Conservation (phyloP, 2,329 filamentous ascomycete species). For the Fusarium sulawesiense region DNA sequence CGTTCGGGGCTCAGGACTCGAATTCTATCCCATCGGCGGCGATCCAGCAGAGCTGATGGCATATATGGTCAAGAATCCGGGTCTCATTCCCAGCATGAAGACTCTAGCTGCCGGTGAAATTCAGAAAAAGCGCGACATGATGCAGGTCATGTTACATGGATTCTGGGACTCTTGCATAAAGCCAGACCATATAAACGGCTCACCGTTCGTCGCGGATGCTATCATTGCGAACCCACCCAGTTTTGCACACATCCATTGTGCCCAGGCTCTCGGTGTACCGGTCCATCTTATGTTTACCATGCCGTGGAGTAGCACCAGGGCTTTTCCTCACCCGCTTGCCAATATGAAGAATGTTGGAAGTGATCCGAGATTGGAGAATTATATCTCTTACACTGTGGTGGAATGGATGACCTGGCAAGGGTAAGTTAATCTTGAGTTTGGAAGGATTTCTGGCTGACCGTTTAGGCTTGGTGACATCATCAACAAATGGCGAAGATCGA, state of each 20-base stretch:
- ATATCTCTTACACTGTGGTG: slow-evolving; percentile 76
- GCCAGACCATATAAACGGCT: neutral
- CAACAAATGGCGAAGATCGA: slow-evolving; percentile 30
- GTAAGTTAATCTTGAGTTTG: too few species aligned
- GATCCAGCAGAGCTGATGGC: slow-evolving; percentile 53
- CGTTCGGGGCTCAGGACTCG: slow-evolving; percentile 59
- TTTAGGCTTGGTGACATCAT: slow-evolving; percentile 35
- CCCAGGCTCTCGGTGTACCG: slow-evolving; percentile 57
- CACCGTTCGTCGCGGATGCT: slow-evolving; percentile 60
- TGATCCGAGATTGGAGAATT: slow-evolving; percentile 64
- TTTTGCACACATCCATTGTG: slow-evolving; percentile 62
- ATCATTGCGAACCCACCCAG: slow-evolving; percentile 64
- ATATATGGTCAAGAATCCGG: slow-evolving; percentile 50
- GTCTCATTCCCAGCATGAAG: slow-evolving; percentile 47
- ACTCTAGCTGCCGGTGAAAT: slow-evolving; percentile 46
- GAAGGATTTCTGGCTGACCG: neutral
- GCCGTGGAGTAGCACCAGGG: slow-evolving; percentile 79
- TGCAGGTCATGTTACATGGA: slow-evolving; percentile 47
- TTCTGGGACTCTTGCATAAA: slow-evolving; percentile 48
- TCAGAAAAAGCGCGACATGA: slow-evolving; percentile 45
- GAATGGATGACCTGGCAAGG: slow-evolving; percentile 85
- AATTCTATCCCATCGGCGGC: slow-evolving; percentile 67
- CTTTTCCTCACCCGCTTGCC: slow-evolving; percentile 78
- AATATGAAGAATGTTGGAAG: slow-evolving; percentile 68
- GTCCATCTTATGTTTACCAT: slow-evolving; percentile 68